A percentile compares a stretch with the other conserved stretches of the same genome.
Evolutionary conservation across 1,284 basidiomycete genomes (phyloP).

Genomic region (Rhodotorula sp.): DNA sequence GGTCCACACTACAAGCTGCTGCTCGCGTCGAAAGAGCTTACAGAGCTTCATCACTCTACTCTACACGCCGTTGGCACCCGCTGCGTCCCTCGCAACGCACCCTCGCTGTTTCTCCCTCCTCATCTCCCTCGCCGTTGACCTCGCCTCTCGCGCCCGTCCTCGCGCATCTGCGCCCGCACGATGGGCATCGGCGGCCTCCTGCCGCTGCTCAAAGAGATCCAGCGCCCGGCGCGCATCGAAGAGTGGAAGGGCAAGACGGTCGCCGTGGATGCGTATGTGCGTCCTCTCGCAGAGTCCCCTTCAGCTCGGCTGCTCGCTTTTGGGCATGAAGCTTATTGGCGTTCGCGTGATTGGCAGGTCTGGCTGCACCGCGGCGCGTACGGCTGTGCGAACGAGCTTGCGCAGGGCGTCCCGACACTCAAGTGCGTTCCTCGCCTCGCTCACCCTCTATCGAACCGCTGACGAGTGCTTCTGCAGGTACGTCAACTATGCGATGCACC

Average conservation of each 20-base stretch:
- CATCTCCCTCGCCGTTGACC: not conserved
- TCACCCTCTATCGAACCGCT: not conserved
- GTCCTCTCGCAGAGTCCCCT: not conserved
- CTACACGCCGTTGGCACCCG: not conserved
- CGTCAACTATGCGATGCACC: constrained; percentile 93
- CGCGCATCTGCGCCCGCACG: not conserved
- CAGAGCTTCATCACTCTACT: no score
- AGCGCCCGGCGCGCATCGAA: constrained; percentile 71
- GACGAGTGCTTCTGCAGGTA: constrained; percentile 61
- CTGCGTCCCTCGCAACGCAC: not conserved
- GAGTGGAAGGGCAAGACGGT: constrained; percentile 61
- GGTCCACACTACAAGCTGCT: no score
- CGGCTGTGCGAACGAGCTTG: constrained; percentile 86
- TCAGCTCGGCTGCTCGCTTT: not conserved
- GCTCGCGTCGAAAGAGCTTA: no score
- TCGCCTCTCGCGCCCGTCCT: not conserved
- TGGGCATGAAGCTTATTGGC: constrained; percentile 37
- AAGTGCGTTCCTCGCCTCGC: constrained; percentile 58
- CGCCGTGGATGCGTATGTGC: constrained; percentile 41
- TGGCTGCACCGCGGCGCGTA: constrained; percentile 97
- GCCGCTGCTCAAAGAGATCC: constrained; percentile 87
- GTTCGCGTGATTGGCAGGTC: constrained; percentile 66
- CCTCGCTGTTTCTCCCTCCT: not conserved
- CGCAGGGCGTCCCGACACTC: constrained; percentile 75
- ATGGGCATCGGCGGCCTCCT: constrained; percentile 75